Base-by-base conservation (phyloP, 495 filamentous ascomycete genomes). In the Aspergillus conjunctus region DNA sequence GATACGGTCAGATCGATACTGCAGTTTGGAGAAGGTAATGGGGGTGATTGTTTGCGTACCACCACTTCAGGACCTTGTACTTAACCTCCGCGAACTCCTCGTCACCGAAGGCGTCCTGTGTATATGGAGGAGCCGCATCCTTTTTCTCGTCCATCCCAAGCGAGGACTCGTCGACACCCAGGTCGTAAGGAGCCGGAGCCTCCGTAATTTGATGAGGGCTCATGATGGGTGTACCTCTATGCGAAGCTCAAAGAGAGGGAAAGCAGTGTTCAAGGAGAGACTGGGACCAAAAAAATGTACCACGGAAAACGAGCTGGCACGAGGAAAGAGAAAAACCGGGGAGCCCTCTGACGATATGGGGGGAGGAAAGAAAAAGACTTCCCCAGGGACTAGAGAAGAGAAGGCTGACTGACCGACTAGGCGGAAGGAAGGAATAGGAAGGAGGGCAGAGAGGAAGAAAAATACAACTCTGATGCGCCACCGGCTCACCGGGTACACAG, bases 11-110 rank as follows among this genome's bases (percentile, higher is more conserved):
- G 1, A 18, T 48, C 44, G 10, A 48, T 48, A 12, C 17, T 31
- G 18, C 17, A 7, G n/a, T 41, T 21, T 51, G 44, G 59, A 10
- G 14, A 15, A 45, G 7, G 41, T 7, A 11, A 31, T 15, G 12
- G 20, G 51, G 33, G 20, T 5, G 3, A 45, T 48, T 21, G 54
- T 14, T 31, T 37, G 37, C 74, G 49, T 64, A 75, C 77, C 77
- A 79, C 76, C 77, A 79, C 59, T 62, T 68, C 60, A 79, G 63
- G 1, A 66, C 67, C 61, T 73, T 76, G 64, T 79, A 79, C 49
- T 77, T 73, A 50, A 76, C 70, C 48, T 76, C 76, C 0, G 71
- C 72, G 33, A 69, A 66, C 46, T 73, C 71, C 63, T 78, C 76
- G 44, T 79, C 69, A 30, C 74, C 77, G 65, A 77, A 77, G 8